Conservation (phyloP, 257 asterid species). For the Rubia yunnanensis region DNA sequence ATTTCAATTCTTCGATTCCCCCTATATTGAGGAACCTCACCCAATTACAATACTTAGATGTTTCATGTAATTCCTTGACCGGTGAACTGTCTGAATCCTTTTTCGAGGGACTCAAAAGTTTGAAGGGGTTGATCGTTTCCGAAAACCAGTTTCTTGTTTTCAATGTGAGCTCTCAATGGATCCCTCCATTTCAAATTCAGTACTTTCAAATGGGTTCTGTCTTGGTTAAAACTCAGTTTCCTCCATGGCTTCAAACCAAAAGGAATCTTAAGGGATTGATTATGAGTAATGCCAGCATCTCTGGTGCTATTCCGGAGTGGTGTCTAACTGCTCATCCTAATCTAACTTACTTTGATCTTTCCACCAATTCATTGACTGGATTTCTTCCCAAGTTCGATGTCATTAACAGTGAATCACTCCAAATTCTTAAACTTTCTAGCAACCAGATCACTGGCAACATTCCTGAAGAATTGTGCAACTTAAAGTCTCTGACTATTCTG, state of each 20-base stretch:
- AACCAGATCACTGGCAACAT: background rate
- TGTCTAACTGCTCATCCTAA: background rate
- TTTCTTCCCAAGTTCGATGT: background rate
- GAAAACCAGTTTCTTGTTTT: background rate
- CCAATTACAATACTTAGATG: background rate
- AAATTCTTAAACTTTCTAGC: background rate
- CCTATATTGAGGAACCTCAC: background rate
- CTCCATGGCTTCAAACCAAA: conserved; percentile 17
- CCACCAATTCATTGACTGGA: conserved; percentile 3
- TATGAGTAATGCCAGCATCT: background rate
- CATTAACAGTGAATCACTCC: background rate
- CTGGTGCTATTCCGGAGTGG: conserved; percentile 15
- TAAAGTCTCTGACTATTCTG: background rate
- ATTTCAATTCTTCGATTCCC: background rate
- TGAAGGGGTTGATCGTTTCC: conserved; percentile 4
- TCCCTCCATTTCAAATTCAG: conserved; percentile 19
- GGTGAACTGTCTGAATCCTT: conserved; percentile 13
- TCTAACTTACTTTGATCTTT: conserved; percentile 7
- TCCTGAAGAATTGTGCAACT: background rate
- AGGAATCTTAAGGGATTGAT: background rate
- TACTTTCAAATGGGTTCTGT: conserved; percentile 1
- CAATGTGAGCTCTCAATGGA: conserved; percentile 16
- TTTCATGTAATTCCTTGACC: background rate
- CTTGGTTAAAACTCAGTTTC: conserved; percentile 5
- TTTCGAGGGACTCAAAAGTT: background rate